Evolutionary conservation across 495 filamentous ascomycete genomes (phyloP).

Genomic region (Pseudoneurospora amorphoporcata): DNA sequence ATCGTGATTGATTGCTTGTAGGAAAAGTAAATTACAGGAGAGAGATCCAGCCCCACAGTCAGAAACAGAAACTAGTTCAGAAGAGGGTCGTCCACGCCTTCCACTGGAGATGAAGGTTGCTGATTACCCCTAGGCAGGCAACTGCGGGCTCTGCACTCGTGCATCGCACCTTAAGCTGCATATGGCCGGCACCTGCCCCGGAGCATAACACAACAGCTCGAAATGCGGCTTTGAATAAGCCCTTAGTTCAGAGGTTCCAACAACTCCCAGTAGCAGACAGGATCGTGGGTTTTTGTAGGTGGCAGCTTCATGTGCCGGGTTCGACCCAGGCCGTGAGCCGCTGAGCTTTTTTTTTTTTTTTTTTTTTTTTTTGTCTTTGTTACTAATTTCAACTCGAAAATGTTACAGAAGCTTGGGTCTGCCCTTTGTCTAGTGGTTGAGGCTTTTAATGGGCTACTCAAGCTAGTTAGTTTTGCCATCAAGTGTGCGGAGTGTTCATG

Average conservation of each 20-base stretch:
- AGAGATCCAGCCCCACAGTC: not conserved
- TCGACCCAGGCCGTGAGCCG: not conserved
- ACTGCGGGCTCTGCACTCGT: not conserved
- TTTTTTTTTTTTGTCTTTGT: not conserved
- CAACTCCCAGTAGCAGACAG: not conserved
- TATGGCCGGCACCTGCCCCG: not conserved
- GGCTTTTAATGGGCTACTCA: not conserved
- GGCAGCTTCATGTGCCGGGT: not conserved
- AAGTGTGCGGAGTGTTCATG: not conserved
- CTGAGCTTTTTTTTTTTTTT: not conserved
- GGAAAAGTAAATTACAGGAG: not conserved
- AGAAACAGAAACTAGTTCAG: not conserved
- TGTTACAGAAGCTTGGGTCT: rapidly evolving
- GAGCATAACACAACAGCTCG: not conserved
- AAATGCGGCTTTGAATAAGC: not conserved
- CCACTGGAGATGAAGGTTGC: not conserved
- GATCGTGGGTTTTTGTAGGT: not conserved
- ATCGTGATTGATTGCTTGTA: not conserved
- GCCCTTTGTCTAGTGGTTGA: too few relatives aligned
- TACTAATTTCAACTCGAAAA: too few relatives aligned
- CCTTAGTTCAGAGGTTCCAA: not conserved
- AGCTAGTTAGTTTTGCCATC: not conserved
- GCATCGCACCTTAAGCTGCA: not conserved
- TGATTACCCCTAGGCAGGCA: not conserved
- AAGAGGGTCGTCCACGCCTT: not conserved